Conservation (phyloP, 768 basidiomycete species). For the Mycena rosella region DNA sequence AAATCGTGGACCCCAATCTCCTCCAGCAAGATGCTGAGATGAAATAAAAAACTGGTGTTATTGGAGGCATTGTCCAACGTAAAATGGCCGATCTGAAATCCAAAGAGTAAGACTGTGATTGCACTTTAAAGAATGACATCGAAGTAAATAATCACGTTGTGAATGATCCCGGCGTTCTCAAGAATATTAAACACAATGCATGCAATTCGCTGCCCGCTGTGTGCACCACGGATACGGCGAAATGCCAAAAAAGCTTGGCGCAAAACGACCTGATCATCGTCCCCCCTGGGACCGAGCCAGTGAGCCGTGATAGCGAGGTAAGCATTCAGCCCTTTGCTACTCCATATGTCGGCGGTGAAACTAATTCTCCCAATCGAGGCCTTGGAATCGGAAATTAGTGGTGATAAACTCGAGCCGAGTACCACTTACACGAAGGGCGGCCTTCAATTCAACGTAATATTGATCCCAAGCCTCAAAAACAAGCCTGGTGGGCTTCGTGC, state of each 20-base stretch:
- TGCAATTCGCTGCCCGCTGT: constrained; percentile 10
- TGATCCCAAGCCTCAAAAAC: too few relatives aligned
- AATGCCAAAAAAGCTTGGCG: constrained; percentile 25
- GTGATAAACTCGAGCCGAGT: too few relatives aligned
- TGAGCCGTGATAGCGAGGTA: too few relatives aligned
- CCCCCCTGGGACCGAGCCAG: constrained; percentile 16
- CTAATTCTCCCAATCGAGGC: too few relatives aligned
- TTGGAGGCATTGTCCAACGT: constrained; percentile 20
- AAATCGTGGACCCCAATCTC: constrained; percentile 11
- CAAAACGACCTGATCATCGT: constrained; percentile 10
- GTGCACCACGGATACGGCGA: constrained; percentile 13
- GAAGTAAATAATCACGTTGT: constrained; percentile 11
- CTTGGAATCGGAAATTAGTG: too few relatives aligned
- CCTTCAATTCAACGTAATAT: too few relatives aligned
- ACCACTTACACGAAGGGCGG: too few relatives aligned
- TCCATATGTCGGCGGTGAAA: too few relatives aligned
- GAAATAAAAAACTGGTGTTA: constrained; percentile 13
- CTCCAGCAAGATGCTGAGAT: constrained; percentile 16
- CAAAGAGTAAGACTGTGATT: constrained; percentile 15
- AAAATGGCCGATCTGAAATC: constrained; percentile 21
- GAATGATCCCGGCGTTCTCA: neutral
- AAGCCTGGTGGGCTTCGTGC: too few relatives aligned
- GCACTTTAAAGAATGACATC: constrained; percentile 11
- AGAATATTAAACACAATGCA: neutral
- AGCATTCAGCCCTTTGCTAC: too few relatives aligned